Conservation (phyloP, 306 rosid genomes). For the Psophocarpus tetragonolobus region DNA sequence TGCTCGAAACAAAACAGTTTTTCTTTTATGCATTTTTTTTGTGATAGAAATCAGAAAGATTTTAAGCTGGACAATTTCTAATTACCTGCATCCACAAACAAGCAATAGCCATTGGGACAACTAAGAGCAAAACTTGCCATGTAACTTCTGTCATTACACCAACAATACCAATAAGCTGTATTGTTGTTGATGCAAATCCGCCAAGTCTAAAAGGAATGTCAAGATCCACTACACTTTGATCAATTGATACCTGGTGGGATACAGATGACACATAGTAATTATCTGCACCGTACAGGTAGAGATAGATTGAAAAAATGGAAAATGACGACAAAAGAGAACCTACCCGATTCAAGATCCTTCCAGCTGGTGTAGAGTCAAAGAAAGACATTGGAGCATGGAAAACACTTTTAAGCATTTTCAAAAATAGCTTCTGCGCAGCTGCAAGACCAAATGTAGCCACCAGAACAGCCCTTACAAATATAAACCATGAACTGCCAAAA, state of each 20-base stretch:
- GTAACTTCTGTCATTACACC: constrained; percentile 95
- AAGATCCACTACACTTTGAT: constrained; percentile 99
- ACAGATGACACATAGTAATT: constrained; percentile 32
- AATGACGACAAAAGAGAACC: constrained; percentile 26
- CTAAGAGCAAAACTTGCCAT: constrained; percentile 96
- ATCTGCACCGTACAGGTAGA: constrained; percentile 16
- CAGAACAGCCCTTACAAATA: constrained; percentile 88
- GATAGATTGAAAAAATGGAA: background rate
- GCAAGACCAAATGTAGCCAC: constrained; percentile 98
- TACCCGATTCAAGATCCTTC: constrained; percentile 97
- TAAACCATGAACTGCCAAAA: constrained; percentile 95
- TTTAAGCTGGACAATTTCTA: constrained; percentile 29
- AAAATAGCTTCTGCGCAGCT: constrained; percentile 89
- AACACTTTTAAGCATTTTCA: constrained; percentile 92
- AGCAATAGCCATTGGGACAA: constrained; percentile 92
- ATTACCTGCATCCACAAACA: constrained; percentile 99
- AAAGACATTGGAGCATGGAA: constrained; percentile 97
- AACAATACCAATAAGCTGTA: constrained; percentile 95
- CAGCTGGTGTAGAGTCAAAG: constrained; percentile 99
- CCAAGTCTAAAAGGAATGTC: constrained; percentile 99
- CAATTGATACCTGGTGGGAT: constrained; percentile 78
- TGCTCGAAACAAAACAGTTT: background rate
- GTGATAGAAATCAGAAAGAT: constrained; percentile 16
- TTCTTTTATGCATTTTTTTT: background rate
- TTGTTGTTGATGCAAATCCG: constrained; percentile 95